Evolutionary conservation across 805 yeast species (phyloP).

Genomic region (Cyberlindnera maclurae): DNA sequence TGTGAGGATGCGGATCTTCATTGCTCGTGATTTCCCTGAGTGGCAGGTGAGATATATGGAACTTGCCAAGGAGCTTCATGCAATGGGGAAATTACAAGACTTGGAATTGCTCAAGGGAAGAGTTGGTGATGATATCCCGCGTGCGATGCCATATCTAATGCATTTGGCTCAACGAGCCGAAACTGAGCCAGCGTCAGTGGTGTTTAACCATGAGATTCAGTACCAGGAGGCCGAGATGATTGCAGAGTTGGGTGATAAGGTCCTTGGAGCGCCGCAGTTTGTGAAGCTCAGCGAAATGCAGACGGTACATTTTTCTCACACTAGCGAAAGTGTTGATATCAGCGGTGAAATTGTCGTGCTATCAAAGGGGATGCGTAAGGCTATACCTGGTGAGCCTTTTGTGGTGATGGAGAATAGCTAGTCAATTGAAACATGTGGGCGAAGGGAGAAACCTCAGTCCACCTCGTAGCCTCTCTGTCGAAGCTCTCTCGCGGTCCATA

Average conservation of each 20-base stretch:
- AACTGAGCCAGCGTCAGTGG: constrained; percentile 61
- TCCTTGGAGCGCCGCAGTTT: constrained; percentile 59
- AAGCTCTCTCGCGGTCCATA: constrained; percentile 65
- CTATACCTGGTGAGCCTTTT: constrained; percentile 2
- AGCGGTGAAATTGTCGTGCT: constrained; percentile 1
- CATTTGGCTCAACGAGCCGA: constrained; percentile 72
- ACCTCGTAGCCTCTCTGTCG: constrained; percentile 41
- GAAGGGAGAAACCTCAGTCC: constrained; percentile 2
- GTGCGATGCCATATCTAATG: constrained; percentile 96
- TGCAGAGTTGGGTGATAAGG: constrained; percentile 42
- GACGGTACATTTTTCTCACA: constrained; percentile 48
- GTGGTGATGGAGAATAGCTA: neutral
- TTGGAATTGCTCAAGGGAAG: constrained; percentile 52
- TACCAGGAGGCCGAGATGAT: constrained; percentile 71
- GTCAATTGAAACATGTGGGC: neutral
- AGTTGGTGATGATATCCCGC: constrained; percentile 83
- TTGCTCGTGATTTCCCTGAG: constrained; percentile 78
- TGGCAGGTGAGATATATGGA: constrained; percentile 83
- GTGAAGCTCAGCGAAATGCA: constrained; percentile 47
- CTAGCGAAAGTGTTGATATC: constrained; percentile 6
- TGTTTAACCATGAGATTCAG: constrained; percentile 80
- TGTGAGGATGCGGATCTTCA: constrained; percentile 59
- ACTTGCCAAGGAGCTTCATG: constrained; percentile 69
- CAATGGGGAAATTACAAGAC: constrained; percentile 52
- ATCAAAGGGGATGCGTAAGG: neutral